These are phyloP conservation scores for Penstemon eatonii DNA, from an alignment of 257 asterid genomes.

Conservation along the genomic window DNA sequence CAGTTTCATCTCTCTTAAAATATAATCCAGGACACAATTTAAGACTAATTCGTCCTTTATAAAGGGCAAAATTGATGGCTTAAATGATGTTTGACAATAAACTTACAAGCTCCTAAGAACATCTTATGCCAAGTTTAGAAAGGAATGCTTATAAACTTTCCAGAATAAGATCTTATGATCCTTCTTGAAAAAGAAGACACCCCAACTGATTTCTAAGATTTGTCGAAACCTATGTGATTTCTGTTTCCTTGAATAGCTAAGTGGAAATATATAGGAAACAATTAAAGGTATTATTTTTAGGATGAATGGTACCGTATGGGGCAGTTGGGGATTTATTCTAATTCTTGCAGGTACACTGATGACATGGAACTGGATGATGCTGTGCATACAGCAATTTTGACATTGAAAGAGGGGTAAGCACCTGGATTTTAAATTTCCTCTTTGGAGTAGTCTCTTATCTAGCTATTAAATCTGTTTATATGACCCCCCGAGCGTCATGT, in stretches of 20 bases:
- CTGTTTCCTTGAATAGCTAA: no score
- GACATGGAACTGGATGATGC: conserved; percentile 99
- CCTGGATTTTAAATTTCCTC: background rate
- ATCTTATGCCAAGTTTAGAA: no score
- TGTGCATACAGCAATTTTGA: conserved; percentile 97
- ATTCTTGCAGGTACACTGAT: conserved; percentile 78
- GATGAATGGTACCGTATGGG: no score
- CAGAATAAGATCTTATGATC: no score
- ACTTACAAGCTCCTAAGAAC: no score
- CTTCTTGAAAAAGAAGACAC: no score
- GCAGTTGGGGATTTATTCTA: background rate
- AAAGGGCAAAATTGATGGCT: background rate
- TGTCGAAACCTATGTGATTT: no score
- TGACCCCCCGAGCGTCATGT: background rate
- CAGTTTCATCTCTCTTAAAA: background rate
- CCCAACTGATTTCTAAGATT: background rate
- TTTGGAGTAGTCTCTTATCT: background rate
- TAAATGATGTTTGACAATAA: no score
- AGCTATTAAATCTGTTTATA: background rate
- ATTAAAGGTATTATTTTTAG: no score
- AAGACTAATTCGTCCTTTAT: background rate
- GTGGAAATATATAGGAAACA: no score
- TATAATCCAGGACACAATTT: background rate
- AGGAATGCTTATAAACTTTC: no score
- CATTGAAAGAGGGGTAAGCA: conserved; percentile 95